phyloP scores from a whole-genome alignment of 2,329 filamentous ascomycete species.

The Podosphaera leucotricha region DNA sequence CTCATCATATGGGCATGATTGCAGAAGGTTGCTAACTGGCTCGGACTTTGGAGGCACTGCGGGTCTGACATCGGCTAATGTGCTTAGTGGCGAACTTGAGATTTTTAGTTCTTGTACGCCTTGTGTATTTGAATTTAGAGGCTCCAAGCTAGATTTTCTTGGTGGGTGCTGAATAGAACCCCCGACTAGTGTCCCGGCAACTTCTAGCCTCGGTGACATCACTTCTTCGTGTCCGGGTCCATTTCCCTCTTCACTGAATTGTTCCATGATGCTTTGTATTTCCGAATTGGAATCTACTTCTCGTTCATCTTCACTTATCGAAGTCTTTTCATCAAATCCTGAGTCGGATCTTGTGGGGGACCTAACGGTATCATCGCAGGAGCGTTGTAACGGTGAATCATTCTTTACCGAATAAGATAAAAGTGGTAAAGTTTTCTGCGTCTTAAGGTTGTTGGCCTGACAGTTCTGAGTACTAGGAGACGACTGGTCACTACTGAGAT shows the following conservation, averaged over 20 bases:
- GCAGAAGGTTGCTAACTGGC: slow-evolving; percentile 13
- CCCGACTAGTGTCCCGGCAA: slow-evolving; percentile 57
- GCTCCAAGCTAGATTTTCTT: slow-evolving; percentile 68
- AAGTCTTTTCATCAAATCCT: slow-evolving; percentile 32
- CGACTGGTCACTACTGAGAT: not conserved
- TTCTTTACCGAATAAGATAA: slow-evolving; percentile 17
- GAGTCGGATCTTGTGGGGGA: slow-evolving; percentile 32
- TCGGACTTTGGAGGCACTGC: slow-evolving; percentile 20
- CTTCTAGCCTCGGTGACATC: slow-evolving; percentile 72
- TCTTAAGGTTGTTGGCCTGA: slow-evolving; percentile 17
- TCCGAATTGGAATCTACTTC: slow-evolving; percentile 55
- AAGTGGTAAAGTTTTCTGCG: slow-evolving; percentile 19
- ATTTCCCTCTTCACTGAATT: slow-evolving; percentile 57
- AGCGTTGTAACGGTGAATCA: slow-evolving; percentile 10
- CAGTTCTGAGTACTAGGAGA: not conserved
- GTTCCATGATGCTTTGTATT: slow-evolving; percentile 94
- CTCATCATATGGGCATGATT: slow-evolving; percentile 20
- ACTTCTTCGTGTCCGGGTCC: slow-evolving; percentile 59
- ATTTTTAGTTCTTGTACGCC: slow-evolving; percentile 13
- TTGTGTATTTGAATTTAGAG: slow-evolving; percentile 20
- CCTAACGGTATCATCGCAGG: slow-evolving; percentile 18
- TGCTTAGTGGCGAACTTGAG: slow-evolving; percentile 4
- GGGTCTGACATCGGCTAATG: slow-evolving; percentile 14
- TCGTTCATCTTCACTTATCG: slow-evolving; percentile 35
- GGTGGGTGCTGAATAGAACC: slow-evolving; percentile 48